phyloP scores from a whole-genome alignment of 257 asterid genomes.

The Solanum raphanifolium region DNA sequence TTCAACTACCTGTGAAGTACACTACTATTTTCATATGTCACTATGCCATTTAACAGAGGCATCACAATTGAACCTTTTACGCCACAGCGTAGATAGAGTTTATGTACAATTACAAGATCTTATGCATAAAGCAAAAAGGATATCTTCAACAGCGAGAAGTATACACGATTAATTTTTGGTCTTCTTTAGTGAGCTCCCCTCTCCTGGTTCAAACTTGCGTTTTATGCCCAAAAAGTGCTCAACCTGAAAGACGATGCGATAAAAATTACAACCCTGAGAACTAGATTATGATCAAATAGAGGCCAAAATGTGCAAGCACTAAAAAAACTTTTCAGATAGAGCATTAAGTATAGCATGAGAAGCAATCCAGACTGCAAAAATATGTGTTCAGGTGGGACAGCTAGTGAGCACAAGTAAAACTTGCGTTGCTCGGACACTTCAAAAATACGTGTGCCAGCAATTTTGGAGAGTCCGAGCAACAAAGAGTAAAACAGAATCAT shows the following conservation, averaged over 20 bases:
- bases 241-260: constrained; percentile 35
- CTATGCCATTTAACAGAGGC: not conserved
- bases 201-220: constrained; percentile 58
- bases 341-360: not conserved
- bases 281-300: not conserved
- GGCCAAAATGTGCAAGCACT: not conserved
- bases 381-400: not conserved
- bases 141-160: not conserved
- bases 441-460: not conserved
- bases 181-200: constrained; percentile 44
- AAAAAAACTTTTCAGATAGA: not conserved
- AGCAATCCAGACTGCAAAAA: not conserved
- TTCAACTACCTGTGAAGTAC: not conserved
- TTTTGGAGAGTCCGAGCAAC: not conserved
- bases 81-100: not conserved
- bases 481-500: not conserved
- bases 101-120: not conserved
- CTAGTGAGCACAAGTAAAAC: not conserved
- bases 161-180: constrained; percentile 32
- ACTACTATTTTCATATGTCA: not conserved
- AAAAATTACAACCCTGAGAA: not conserved
- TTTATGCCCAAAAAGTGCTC: constrained; percentile 80
- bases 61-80: not conserved
- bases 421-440: not conserved
- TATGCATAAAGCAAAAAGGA: not conserved